Evolutionary conservation across 805 yeast species (phyloP), one percentile per base, ranked within the genome.

Genomic region (Millerozyma miso): DNA sequence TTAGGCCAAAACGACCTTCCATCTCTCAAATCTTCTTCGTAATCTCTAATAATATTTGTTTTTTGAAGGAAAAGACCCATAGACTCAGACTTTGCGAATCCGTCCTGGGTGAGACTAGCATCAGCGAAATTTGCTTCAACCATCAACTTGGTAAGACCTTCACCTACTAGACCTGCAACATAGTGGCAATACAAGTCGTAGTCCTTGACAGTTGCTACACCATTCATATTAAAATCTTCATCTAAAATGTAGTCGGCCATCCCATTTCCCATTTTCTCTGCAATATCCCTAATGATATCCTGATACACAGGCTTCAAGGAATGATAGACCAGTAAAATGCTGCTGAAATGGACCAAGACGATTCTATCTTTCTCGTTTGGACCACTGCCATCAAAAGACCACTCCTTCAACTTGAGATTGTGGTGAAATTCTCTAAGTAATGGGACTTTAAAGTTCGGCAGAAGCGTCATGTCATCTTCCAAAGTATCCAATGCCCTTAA

Each of bases 121-220:
- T 80, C 77, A 33, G 86, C 85, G 58, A 87, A 88, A 13, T 72
- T 61, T 19, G 97, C 95, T 35, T 80, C 73, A 15, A 86, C 83
- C 54, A 88, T 79, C 63, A 93, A 71, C 48, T 85, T 78, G 8
- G 98, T 89, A 52, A 89, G 73, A 2, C 99, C 99, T 58, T 89
- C 97, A 44, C 99, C 99, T 33, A 93, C 98, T 41, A 93, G 73
- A 2, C 99, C 99, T 1, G 99, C 99, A 45, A 93, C 99, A 58
- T 90, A 88, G 66, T 90, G 90, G 66, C 99, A 93, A 71, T 93
- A 93, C 47, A 84, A 72, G 60, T 93, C 90, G 60, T 85, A 93
- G 58, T 89, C 98, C 47, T 76, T 71, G 36, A 86, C 61, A 1
- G 97, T 88, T 38, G 69, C 70, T 37, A 93, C 82, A 1, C 98